Evolutionary conservation across 129 eudicot genomes (phyloP).

Genomic region (Helianthus annuus): HanXRQr2.0-SUNRISE NC_035436.2:13129975-13130474

Average conservation of each 20-base stretch:
- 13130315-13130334: background rate
- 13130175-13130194: no score
- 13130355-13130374: background rate
- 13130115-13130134: background rate
- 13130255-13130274: constrained; percentile 10
- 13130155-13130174: background rate
- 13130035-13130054: no score
- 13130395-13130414: no score
- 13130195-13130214: background rate
- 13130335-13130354: background rate
- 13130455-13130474: no score
- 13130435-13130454: no score
- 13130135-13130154: background rate
- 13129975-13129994: no score
- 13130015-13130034: no score
- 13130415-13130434: no score
- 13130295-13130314: no score
- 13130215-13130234: constrained; percentile 5
- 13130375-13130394: background rate
- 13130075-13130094: no score
- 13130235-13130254: constrained; percentile 1
- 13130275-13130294: background rate
- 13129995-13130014: no score
- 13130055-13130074: no score
- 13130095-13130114: background rate